Evolutionary conservation across 352 stramenopile species (phyloP).

Genomic region (Pythium aquatile): DNA sequence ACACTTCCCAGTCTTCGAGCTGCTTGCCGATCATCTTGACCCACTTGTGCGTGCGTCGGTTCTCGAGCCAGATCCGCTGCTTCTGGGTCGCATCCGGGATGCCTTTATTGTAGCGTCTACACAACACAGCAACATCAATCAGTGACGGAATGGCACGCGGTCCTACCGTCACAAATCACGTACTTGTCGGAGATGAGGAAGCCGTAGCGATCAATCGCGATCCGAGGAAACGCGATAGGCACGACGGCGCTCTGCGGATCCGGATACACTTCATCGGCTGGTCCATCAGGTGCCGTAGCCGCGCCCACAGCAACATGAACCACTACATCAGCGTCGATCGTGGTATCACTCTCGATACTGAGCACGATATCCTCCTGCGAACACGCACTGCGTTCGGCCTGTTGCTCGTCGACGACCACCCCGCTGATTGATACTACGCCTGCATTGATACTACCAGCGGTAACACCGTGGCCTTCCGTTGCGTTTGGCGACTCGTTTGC

Average conservation of each 20-base stretch:
- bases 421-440: neutral
- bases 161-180: no score
- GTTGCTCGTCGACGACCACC: neutral
- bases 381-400: conserved; percentile 4
- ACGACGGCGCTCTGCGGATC: conserved; percentile 8
- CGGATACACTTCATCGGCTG: conserved; percentile 11
- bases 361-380: conserved; percentile 18
- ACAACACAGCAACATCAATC: conserved; percentile 1
- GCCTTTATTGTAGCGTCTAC: conserved; percentile 46
- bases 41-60: conserved; percentile 76
- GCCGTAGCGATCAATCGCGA: conserved; percentile 66
- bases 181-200: conserved; percentile 77
- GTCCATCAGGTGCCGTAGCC: conserved; percentile 14
- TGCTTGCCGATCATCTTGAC: conserved; percentile 80
- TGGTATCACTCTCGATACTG: conserved; percentile 2
- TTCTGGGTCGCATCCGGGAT: conserved; percentile 30
- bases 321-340: neutral
- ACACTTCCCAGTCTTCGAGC: conserved; percentile 76
- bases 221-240: conserved; percentile 49
- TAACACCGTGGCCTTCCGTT: no score
- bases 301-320: neutral
- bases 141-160: no score
- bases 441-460: no score
- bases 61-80: conserved; percentile 65
- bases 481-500: neutral